These are phyloP conservation scores for Cercospora citrullina DNA, from an alignment of 2,329 filamentous ascomycete species.

Conservation along the genomic window DNA sequence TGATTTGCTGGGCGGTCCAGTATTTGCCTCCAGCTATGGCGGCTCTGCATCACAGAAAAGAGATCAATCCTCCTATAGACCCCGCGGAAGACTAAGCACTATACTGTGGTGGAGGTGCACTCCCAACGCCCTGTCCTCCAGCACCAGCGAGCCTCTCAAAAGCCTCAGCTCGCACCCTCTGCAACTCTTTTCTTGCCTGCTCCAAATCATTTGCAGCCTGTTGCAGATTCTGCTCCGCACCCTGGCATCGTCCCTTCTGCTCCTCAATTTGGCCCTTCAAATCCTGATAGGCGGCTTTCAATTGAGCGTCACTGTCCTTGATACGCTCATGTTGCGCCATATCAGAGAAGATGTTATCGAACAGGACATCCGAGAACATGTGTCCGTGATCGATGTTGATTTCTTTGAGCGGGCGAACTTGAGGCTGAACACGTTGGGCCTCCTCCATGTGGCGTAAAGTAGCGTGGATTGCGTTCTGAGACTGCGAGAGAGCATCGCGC, in stretches of 20 bases:
- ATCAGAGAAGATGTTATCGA: conserved; percentile 38
- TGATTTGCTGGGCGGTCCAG: background rate
- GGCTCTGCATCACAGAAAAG: background rate
- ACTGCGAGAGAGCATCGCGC: conserved; percentile 52
- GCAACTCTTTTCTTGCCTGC: conserved; percentile 31
- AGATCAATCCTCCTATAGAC: background rate
- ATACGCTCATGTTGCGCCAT: conserved; percentile 36
- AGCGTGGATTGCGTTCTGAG: conserved; percentile 45
- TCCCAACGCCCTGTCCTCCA: background rate
- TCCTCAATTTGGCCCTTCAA: conserved; percentile 26
- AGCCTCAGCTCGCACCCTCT: conserved; percentile 35
- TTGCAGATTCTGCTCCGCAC: conserved; percentile 21
- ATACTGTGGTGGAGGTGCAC: conserved; percentile 17
- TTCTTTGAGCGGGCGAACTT: conserved; percentile 23
- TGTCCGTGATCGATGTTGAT: conserved; percentile 36
- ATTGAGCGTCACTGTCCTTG: conserved; percentile 26
- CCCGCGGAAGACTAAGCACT: background rate
- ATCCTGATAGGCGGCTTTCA: conserved; percentile 28
- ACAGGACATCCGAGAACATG: conserved; percentile 34
- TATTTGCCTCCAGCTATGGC: background rate
- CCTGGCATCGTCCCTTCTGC: conserved; percentile 25
- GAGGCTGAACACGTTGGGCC: conserved; percentile 29
- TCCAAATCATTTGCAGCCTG: conserved; percentile 28
- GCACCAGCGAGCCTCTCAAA: conserved; percentile 31
- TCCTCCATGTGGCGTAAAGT: conserved; percentile 29